Conservation (phyloP, 2,329 filamentous ascomycete species). For the Cladosporium cucumerinum region DNA sequence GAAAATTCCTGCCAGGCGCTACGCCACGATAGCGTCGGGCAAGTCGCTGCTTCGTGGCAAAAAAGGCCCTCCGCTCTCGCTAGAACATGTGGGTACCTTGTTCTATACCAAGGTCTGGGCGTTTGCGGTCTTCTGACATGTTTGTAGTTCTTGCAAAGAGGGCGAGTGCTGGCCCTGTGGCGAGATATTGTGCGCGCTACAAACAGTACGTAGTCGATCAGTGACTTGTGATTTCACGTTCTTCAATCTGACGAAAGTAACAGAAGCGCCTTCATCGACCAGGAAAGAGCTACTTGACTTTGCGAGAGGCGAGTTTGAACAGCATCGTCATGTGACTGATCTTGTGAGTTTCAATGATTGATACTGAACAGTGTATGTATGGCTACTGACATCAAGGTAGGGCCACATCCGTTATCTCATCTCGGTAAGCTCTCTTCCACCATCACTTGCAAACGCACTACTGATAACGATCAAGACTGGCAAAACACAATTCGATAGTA, state of each 20-base stretch:
- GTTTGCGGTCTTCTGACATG: not conserved
- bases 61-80: conserved; percentile 32
- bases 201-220: conserved; percentile 27
- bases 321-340: conserved; percentile 45
- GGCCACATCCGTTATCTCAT: conserved; percentile 49
- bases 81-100: conserved; percentile 34
- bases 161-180: conserved; percentile 47
- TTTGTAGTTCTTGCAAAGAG: conserved; percentile 49
- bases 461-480: conserved; percentile 37
- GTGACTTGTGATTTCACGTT: not conserved
- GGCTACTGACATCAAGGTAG: conserved; percentile 27
- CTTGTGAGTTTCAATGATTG: conserved; percentile 36
- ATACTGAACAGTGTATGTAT: not conserved
- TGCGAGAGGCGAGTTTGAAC: conserved; percentile 49
- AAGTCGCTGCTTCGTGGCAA: conserved; percentile 30
- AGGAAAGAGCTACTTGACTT: conserved; percentile 46
- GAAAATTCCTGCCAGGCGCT: conserved; percentile 21
- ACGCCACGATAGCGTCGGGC: conserved; percentile 32
- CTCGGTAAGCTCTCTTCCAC: conserved; percentile 34
- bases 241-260: conserved; percentile 1
- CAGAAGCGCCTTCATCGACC: conserved; percentile 36
- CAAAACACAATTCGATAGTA: conserved; percentile 50
- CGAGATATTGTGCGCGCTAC: conserved; percentile 47
- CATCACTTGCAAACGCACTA: not conserved
- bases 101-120: conserved; percentile 6